phyloP scores from a whole-genome alignment of 495 filamentous ascomycete genomes.

The Aspergillus homomorphus region DNA sequence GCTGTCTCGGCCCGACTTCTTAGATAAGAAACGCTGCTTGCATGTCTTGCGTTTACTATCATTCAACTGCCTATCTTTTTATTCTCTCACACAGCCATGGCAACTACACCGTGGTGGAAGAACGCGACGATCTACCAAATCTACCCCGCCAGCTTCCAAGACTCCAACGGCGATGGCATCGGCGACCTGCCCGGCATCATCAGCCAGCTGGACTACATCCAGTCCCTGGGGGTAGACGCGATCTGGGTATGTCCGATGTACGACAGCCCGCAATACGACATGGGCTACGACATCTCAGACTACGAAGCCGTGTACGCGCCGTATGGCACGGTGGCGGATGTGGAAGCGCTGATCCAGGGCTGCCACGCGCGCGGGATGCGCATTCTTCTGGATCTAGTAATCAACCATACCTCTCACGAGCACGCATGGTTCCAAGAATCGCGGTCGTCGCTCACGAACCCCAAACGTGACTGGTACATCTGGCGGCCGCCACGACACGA shows the following conservation, averaged over 20 bases:
- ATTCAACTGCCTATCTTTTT: neutral
- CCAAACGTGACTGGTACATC: conserved; percentile 61
- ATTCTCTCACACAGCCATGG: neutral
- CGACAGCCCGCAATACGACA: conserved; percentile 52
- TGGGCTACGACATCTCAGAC: conserved; percentile 57
- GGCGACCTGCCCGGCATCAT: conserved; percentile 62
- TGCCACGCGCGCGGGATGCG: conserved; percentile 51
- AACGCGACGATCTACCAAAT: conserved; percentile 42
- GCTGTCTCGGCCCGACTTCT: too few species aligned
- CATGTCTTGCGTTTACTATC: too few species aligned
- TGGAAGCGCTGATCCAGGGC: conserved; percentile 49
- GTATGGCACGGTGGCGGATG: conserved; percentile 55
- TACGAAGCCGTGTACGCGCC: conserved; percentile 53
- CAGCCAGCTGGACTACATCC: conserved; percentile 56
- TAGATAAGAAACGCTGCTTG: too few species aligned
- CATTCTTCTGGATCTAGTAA: conserved; percentile 55
- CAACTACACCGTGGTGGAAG: conserved; percentile 33
- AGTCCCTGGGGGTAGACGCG: conserved; percentile 37
- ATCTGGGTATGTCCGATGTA: conserved; percentile 44
- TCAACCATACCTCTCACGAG: conserved; percentile 58
- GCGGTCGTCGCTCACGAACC: conserved; percentile 37
- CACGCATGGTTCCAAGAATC: conserved; percentile 58
- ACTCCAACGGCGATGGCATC: conserved; percentile 40
- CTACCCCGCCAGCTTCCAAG: conserved; percentile 40
- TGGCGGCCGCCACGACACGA: conserved; percentile 52